phyloP scores from a whole-genome alignment of 371 early-diverging fungal species.

The Mucor saturninus region DNA sequence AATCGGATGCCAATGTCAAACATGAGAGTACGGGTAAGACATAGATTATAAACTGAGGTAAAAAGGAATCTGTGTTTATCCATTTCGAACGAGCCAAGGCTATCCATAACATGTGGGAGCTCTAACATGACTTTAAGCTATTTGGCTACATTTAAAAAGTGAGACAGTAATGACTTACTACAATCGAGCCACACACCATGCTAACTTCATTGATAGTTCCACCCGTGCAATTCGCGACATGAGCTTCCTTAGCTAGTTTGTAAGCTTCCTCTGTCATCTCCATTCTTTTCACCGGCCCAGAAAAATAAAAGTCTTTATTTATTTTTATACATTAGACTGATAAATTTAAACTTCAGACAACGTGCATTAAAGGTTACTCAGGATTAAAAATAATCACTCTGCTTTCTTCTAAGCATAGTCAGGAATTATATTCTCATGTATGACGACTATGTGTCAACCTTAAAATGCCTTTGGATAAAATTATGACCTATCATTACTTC shows the following conservation, averaged over 20 bases:
- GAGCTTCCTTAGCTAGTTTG: constrained; percentile 70
- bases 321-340: no score
- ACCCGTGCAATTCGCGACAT: constrained; percentile 74
- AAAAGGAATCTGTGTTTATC: constrained; percentile 22
- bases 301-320: no score
- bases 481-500: no score
- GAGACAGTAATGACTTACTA: constrained; percentile 39
- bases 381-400: no score
- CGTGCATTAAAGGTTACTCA: no score
- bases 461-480: no score
- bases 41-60: constrained; percentile 38
- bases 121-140: constrained; percentile 13
- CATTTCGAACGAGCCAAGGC: constrained; percentile 20
- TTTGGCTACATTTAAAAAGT: neutral
- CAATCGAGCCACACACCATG: constrained; percentile 54
- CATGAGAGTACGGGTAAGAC: constrained; percentile 33
- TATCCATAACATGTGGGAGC: constrained; percentile 37
- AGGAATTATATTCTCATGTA: no score
- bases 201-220: constrained; percentile 68
- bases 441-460: no score
- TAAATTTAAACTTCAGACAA: no score
- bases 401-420: no score
- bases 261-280: constrained; percentile 43
- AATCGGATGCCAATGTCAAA: constrained; percentile 42
- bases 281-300: neutral